Conservation (phyloP, 257 asterid species). For the Scutellaria galericulata region DNA sequence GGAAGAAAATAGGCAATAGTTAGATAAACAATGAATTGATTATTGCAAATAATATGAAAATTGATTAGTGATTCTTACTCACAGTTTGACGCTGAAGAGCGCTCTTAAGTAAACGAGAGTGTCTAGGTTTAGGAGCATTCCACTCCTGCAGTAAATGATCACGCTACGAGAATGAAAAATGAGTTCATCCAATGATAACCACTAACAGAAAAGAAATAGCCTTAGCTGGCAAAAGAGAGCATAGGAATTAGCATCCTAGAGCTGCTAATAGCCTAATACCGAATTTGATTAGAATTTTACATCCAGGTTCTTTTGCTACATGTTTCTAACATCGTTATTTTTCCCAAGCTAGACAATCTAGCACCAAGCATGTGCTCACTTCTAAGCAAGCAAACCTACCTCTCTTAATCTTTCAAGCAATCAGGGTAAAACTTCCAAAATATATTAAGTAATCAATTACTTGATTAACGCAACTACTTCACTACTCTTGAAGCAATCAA, state of each 20-base stretch:
- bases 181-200: constrained; percentile 1
- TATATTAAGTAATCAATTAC: neutral
- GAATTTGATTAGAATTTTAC: constrained; percentile 1
- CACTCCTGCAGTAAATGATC: constrained; percentile 60
- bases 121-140: constrained; percentile 91
- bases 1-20: constrained; percentile 25
- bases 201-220: neutral
- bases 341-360: neutral
- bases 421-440: constrained; percentile 1
- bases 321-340: neutral
- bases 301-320: neutral
- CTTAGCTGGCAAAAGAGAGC: constrained; percentile 5
- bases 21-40: constrained; percentile 13
- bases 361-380: constrained; percentile 1
- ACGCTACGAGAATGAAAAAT: constrained; percentile 29
- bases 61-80: constrained; percentile 44
- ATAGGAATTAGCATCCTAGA: neutral
- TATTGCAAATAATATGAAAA: constrained; percentile 13
- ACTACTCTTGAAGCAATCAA: neutral
- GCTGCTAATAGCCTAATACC: constrained; percentile 10
- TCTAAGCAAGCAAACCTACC: constrained; percentile 1
- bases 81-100: constrained; percentile 80
- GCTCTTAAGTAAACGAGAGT: constrained; percentile 76
- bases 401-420: neutral
- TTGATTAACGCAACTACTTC: neutral